Evolutionary conservation across 148 eudicot genomes (phyloP), one percentile per base, ranked within the genome.

Genomic region (Drosera capensis): DNA sequence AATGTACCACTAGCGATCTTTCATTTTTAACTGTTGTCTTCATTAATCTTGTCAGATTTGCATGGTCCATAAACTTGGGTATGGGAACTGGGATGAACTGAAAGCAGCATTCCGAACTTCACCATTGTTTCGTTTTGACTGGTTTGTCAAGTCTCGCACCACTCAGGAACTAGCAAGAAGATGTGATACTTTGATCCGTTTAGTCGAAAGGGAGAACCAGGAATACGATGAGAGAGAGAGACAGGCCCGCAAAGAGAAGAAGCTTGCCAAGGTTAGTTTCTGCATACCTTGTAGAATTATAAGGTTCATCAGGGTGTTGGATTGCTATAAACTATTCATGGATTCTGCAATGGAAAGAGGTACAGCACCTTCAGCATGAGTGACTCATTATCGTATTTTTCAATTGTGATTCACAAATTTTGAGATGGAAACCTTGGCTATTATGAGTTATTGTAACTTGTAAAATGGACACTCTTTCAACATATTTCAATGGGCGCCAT

Each of bases 101-200:
- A 90, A 90, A 68, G 82, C 95, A n/a, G 99, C 95, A 16, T 90
- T 85, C 40, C 78, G 99, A 21, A 75, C 78, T 2, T 90, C 95
- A 1, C 94, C 99, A 1, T 54, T 85, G 63, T 90, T 90, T 28
- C 85, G 95, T 3, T 85, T 84, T 44, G 95, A 90, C 65, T 90
- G 99, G 99, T 90, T 90, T 72, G 87, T 90, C 25, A 90, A 90
- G 57, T 90, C 99, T n/a, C 85, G 99, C 8, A 85, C 95, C 43
- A 78, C 99, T 28, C 99, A 85, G 50, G 99, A 90, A 59, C 88
- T 90, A 46, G 95, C 94, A 15, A 85, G 99, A 65, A 81, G 99
- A 68, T 90, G 99, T 30, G 99, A 90, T 58, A 76, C 99, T 15
- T 86, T 90, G 22, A 73, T 90, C 62, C 71, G 88, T 21, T 51